phyloP scores from a whole-genome alignment of 2,329 filamentous ascomycete genomes.

The Cladosporium halotolerans region DNA sequence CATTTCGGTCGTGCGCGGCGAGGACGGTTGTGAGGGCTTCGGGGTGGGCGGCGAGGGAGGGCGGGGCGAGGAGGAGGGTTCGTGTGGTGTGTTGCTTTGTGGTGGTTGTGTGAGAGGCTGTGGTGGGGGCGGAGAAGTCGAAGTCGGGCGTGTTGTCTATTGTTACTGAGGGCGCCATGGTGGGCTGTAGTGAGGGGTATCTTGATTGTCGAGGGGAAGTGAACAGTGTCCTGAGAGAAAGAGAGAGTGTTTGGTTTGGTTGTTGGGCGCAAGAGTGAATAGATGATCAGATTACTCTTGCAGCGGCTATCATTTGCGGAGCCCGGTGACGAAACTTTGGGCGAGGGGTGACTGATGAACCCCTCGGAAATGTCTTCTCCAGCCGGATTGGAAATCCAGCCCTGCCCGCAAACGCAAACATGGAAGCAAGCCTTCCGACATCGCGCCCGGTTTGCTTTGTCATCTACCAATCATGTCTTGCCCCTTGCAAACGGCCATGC shows the following conservation, averaged over 20 bases:
- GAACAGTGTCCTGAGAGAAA: background rate
- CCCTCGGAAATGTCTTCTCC: constrained; percentile 3
- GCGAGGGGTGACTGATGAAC: background rate
- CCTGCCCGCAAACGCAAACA: no score
- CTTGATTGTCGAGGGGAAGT: background rate
- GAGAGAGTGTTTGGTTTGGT: background rate
- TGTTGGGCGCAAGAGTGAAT: background rate
- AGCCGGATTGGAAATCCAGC: constrained; percentile 9
- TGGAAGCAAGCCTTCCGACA: no score
- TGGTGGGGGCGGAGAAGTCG: constrained; percentile 17
- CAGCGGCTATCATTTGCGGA: background rate
- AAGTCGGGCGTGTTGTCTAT: constrained; percentile 36
- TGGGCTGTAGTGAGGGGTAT: background rate
- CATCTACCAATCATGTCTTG: no score
- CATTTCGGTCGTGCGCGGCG: constrained; percentile 63
- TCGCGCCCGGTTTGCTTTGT: no score
- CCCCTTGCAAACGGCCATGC: no score
- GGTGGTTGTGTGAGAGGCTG: background rate
- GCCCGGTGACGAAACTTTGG: constrained; percentile 6
- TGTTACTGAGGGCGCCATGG: constrained; percentile 35
- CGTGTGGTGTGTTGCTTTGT: constrained; percentile 34
- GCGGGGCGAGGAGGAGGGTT: constrained; percentile 82
- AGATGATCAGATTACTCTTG: constrained; percentile 6
- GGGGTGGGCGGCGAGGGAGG: constrained; percentile 80
- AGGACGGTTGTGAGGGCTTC: constrained; percentile 68